Percentiles rank a stretch among this genome's conserved stretches.
Evolutionary conservation across 2,329 filamentous ascomycete species (phyloP).

Genomic region (Epichloe uncinata): DNA sequence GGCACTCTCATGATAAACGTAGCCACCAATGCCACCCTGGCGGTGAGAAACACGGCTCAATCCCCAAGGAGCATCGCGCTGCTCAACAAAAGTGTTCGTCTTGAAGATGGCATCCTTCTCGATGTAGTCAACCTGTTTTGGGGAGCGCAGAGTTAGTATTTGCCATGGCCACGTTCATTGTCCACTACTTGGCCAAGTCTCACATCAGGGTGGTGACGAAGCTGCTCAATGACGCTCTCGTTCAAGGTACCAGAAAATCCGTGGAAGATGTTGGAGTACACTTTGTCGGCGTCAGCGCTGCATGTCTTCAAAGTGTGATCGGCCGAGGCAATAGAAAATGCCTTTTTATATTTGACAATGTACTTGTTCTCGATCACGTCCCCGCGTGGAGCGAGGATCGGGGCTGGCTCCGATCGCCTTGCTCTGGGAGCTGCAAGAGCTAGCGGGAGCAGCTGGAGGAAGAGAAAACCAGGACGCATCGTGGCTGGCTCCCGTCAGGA

Average conservation of each 20-base stretch:
- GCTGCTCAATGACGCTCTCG: conserved; percentile 8
- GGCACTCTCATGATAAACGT: conserved; percentile 25
- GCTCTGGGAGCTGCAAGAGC: conserved; percentile 9
- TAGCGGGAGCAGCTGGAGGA: conserved; percentile 11
- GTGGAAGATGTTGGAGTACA: conserved; percentile 11
- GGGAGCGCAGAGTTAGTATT: too few relatives aligned
- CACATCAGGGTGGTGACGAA: conserved; percentile 14
- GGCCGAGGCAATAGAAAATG: conserved; percentile 6
- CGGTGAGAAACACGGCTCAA: conserved; percentile 22
- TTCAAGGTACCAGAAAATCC: conserved; percentile 14
- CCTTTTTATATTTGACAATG: conserved; percentile 17
- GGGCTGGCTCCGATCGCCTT: conserved; percentile 14
- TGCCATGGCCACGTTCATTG: too few relatives aligned
- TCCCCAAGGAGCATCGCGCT: conserved; percentile 15
- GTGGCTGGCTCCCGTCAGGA: not conserved
- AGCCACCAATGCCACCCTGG: conserved; percentile 15
- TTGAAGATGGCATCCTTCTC: conserved; percentile 22
- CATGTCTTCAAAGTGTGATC: conserved; percentile 8
- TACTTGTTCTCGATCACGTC: conserved; percentile 14
- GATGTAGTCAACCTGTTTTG: conserved; percentile 18
- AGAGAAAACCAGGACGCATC: conserved; percentile 3
- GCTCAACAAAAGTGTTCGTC: conserved; percentile 5
- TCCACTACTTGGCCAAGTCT: not conserved
- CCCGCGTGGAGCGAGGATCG: conserved; percentile 11
- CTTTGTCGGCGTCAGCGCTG: conserved; percentile 11